phyloP scores from a whole-genome alignment of 2,329 filamentous ascomycete species.

The Aspergillus fijiensis region DNA sequence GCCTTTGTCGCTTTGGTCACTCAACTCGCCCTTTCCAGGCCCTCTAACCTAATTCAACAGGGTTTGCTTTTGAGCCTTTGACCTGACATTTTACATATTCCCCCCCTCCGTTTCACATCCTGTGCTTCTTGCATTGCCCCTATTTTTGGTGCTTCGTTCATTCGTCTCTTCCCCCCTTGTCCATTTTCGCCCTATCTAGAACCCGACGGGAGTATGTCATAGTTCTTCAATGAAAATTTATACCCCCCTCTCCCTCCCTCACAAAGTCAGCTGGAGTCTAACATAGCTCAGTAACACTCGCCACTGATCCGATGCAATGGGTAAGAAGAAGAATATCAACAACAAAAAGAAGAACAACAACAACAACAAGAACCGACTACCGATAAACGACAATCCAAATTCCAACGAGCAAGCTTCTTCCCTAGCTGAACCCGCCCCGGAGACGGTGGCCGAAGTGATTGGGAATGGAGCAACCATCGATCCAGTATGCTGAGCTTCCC shows the following conservation, averaged over 20 bases:
- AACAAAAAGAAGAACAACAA: conserved; percentile 36
- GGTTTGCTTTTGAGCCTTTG: conserved; percentile 17
- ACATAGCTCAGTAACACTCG: conserved; percentile 19
- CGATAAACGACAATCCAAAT: conserved; percentile 29
- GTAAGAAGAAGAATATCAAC: conserved; percentile 38
- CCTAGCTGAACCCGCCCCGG: conserved; percentile 26
- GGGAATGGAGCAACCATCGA: conserved; percentile 37
- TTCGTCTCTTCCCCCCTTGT: conserved; percentile 17
- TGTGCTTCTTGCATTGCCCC: conserved; percentile 22
- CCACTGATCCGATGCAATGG: conserved; percentile 39
- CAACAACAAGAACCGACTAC: conserved; percentile 16
- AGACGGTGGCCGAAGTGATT: conserved; percentile 30
- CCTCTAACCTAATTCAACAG: conserved; percentile 27
- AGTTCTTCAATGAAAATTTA: conserved; percentile 20
- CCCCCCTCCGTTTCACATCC: conserved; percentile 19
- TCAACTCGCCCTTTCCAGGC: conserved; percentile 25
- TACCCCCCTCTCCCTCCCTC: conserved; percentile 20
- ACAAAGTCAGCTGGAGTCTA: conserved; percentile 11
- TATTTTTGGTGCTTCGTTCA: conserved; percentile 15
- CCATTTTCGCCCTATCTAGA: conserved; percentile 22
- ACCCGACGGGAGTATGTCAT: conserved; percentile 29
- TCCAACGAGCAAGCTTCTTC: conserved; percentile 22
- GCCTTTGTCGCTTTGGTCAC: conserved; percentile 22
- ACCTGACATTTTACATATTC: conserved; percentile 25
- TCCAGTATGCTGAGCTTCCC: conserved; percentile 47